Conservation (phyloP, 75 land plant species). For the Sequoiadendron giganteum region DNA sequence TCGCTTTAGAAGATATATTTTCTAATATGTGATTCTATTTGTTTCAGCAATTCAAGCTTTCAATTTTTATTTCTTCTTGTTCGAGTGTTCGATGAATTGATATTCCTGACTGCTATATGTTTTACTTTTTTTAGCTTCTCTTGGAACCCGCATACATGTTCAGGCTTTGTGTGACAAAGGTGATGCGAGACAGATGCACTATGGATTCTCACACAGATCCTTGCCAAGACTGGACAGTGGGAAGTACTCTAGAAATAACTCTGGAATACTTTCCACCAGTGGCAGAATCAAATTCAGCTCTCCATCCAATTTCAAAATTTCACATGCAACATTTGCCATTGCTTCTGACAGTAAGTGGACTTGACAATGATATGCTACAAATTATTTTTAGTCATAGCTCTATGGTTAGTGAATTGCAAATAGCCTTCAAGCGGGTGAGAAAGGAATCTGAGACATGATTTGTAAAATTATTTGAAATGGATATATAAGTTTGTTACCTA, state of each 20-base stretch:
- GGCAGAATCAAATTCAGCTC: not conserved
- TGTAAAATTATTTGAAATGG: not conserved
- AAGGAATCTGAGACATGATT: not conserved
- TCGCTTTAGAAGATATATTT: not conserved
- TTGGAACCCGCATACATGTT: not conserved
- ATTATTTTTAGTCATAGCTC: not conserved
- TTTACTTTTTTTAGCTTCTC: slow-evolving; percentile 1
- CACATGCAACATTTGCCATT: not conserved
- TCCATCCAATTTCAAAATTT: not conserved
- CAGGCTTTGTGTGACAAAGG: not conserved
- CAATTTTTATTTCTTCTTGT: not conserved
- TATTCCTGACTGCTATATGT: not conserved
- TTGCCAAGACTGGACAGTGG: slow-evolving; percentile 9
- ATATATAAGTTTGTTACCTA: not conserved
- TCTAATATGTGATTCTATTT: not conserved
- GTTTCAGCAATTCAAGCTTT: not conserved
- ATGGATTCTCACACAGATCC: slow-evolving; percentile 7
- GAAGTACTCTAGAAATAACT: not conserved
- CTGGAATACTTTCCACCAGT: not conserved
- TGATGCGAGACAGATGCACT: not conserved
- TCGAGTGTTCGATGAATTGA: not conserved
- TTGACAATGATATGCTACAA: not conserved
- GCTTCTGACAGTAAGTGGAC: slow-evolving; percentile 9
- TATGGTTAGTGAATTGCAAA: slow-evolving; percentile 3
- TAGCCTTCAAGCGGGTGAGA: not conserved